A percentile compares a stretch with the other conserved stretches of the same genome.
Evolutionary conservation across 1,284 basidiomycete species (phyloP).

Genomic region (Ustilago shanxiensis): DNA sequence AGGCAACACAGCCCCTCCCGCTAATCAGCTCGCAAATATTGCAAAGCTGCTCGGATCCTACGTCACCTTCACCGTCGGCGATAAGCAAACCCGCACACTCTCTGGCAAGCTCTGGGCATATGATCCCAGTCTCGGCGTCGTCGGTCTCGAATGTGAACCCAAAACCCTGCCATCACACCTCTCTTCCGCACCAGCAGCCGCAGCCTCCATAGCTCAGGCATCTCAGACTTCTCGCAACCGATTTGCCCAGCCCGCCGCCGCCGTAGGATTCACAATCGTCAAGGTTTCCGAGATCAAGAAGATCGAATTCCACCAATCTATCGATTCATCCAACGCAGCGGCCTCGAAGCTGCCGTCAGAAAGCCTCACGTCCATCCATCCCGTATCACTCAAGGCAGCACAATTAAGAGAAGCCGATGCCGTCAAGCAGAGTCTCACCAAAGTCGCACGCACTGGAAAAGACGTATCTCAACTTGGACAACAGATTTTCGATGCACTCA

Average conservation of each 20-base stretch:
- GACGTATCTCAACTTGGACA: conserved; percentile 61
- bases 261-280: conserved; percentile 62
- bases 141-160: conserved; percentile 60
- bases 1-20: conserved; percentile 19
- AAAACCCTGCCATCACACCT: conserved; percentile 33
- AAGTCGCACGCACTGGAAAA: conserved; percentile 52
- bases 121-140: conserved; percentile 56
- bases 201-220: conserved; percentile 46
- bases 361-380: conserved; percentile 37
- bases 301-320: conserved; percentile 44
- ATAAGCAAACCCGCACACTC: conserved; percentile 32
- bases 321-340: conserved; percentile 13
- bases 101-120: conserved; percentile 66
- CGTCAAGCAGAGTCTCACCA: conserved; percentile 49
- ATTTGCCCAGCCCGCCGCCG: conserved; percentile 26
- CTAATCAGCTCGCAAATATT: conserved; percentile 37
- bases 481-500: conserved; percentile 64
- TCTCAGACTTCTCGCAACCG: conserved; percentile 44
- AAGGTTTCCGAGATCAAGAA: conserved; percentile 58
- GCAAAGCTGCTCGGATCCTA: conserved; percentile 41
- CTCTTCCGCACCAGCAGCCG: conserved; percentile 45
- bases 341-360: conserved; percentile 11
- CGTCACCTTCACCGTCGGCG: conserved; percentile 46
- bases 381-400: conserved; percentile 49
- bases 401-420: conserved; percentile 56